A percentile compares a stretch with the other conserved stretches of the same genome.
phyloP scores from a whole-genome alignment of 768 basidiomycete genomes.

The Phanerodontia chrysosporium region DNA sequence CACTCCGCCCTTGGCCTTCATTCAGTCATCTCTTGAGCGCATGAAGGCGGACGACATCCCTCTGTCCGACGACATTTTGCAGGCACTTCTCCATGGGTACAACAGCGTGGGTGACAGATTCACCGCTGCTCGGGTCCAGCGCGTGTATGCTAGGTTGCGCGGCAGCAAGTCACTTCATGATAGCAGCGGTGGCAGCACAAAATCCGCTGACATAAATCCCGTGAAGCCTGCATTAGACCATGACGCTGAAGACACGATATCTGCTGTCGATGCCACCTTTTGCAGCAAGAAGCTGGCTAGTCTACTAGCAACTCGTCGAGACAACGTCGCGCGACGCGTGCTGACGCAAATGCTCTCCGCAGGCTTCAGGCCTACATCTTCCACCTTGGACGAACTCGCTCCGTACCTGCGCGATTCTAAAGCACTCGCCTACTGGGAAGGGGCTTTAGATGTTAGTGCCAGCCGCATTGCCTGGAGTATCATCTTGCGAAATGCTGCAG shows the following conservation, averaged over 20 bases:
- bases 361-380: not conserved
- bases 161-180: too few species aligned
- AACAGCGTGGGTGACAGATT: not conserved
- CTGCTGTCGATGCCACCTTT: too few species aligned
- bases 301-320: not conserved
- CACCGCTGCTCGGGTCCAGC: not conserved
- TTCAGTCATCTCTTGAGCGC: not conserved
- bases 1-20: not conserved
- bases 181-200: too few species aligned
- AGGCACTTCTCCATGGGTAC: not conserved
- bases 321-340: not conserved
- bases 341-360: not conserved
- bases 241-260: too few species aligned
- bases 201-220: too few species aligned
- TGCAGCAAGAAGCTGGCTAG: not conserved
- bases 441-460: not conserved
- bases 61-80: not conserved
- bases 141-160: too few species aligned
- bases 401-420: not conserved
- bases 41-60: not conserved
- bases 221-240: too few species aligned
- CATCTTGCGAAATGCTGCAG: conserved; percentile 42
- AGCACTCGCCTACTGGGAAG: not conserved
- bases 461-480: conserved; percentile 38
- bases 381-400: not conserved